Base-by-base conservation (phyloP, 2,329 filamentous ascomycete species). In the Aspergillus latus region DNA sequence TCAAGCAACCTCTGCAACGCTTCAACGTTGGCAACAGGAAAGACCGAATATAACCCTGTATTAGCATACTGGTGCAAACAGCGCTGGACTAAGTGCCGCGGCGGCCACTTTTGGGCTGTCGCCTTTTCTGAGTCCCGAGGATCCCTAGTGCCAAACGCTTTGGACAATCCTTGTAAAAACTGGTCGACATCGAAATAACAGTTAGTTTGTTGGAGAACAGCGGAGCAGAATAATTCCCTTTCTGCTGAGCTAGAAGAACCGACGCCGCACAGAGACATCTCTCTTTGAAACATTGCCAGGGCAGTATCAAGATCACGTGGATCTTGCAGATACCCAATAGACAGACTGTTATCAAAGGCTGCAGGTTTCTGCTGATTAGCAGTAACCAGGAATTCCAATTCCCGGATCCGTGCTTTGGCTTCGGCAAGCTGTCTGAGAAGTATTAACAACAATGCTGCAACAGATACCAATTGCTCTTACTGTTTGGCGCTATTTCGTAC, bases 11-110 rank as follows among this genome's bases (percentile, higher is more conserved):
- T 55, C 3, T 59, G 54, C 13, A 64, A 42, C 3, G 60, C 47
- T 51, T 58, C 42, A 8, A 53, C 46, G 21, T 68, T 61, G 11
- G 58, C 61, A 40, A 66, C 53, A 0, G 65, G 66, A 21, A 67
- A 67, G 13, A 68, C 56, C 2, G 64, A 65, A 47, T 68, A 68
- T 5, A 68, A 57, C 4, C 61, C 58, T 36, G 58, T 61, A 16
- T 26, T 59, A 1, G 52, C 39, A 32, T 54, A 68, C 42, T 68
- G 59, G 5, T 66, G 47, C 9, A 68, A 47, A 9, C 55, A 66
- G 39, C 37, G 39, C 34, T 61, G 58, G 13, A 65, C 58, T 5
- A 68, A 43, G 21, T 47, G 6, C 1, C 28, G 28, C 0, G 54
- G 36, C 0, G 66, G 65, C 64, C 62, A 67, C 54, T 63, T 64